A percentile compares a stretch with the other conserved stretches of the same genome.
Evolutionary conservation across 192 early-diverging fungal species (phyloP).

Genomic region (Martensiomyces pterosporus): DNA sequence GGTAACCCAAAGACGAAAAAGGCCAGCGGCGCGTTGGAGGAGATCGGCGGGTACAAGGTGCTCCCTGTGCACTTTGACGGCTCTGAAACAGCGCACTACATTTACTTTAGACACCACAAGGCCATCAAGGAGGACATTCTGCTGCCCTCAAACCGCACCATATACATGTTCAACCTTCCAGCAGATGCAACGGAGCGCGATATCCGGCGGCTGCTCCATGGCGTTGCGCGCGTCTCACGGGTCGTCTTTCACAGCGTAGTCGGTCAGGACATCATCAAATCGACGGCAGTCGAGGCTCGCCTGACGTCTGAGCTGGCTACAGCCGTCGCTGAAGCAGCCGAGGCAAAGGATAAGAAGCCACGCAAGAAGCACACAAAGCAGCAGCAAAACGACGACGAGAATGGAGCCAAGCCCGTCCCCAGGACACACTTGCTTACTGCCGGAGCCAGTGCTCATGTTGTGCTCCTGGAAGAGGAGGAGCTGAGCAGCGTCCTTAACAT

Average conservation of each 20-base stretch:
- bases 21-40: conserved; percentile 30
- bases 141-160: conserved; percentile 56
- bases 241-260: conserved; percentile 55
- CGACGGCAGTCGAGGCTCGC: conserved; percentile 10
- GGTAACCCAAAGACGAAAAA: conserved; percentile 15
- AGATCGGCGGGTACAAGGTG: conserved; percentile 54
- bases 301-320: conserved; percentile 41
- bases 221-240: conserved; percentile 49
- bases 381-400: conserved; percentile 24
- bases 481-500: conserved; percentile 61
- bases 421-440: conserved; percentile 47
- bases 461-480: conserved; percentile 65
- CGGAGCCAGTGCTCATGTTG: conserved; percentile 62
- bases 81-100: conserved; percentile 38
- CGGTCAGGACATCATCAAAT: conserved; percentile 27
- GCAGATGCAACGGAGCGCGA: conserved; percentile 63
- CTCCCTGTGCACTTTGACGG: conserved; percentile 47
- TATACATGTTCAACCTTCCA: conserved; percentile 69
- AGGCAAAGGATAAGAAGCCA: no score
- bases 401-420: conserved; percentile 17
- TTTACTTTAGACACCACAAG: conserved; percentile 57
- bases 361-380: conserved; percentile 24
- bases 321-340: conserved; percentile 32
- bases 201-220: conserved; percentile 59
- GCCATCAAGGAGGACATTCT: conserved; percentile 39